Conservation (phyloP, 2,329 filamentous ascomycete species). For the Fusarium xyrophilum region DNA sequence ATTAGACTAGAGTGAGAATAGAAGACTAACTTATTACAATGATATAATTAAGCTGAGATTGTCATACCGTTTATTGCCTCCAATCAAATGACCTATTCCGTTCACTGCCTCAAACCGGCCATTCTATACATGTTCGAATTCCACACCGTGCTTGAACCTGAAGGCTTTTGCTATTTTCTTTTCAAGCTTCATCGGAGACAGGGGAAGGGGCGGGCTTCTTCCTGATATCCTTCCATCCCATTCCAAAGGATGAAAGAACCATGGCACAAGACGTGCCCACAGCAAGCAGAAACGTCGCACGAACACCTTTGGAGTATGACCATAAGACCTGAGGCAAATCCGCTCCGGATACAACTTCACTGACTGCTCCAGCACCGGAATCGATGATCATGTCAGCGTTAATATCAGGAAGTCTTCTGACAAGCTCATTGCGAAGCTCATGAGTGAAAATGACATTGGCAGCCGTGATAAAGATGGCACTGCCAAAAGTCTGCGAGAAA, state of each 20-base stretch:
- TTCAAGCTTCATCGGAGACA: slow-evolving; percentile 27
- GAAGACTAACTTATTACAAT: background rate
- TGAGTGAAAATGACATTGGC: slow-evolving; percentile 43
- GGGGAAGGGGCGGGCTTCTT: slow-evolving; percentile 40
- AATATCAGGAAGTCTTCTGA: slow-evolving; percentile 41
- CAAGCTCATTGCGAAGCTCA: slow-evolving; percentile 45
- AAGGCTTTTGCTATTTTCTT: too few species aligned
- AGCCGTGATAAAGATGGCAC: slow-evolving; percentile 55
- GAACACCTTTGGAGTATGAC: slow-evolving; percentile 50
- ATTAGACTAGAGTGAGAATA: background rate
- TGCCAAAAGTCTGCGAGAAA: slow-evolving; percentile 46
- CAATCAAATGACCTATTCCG: background rate
- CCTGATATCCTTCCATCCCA: slow-evolving; percentile 56
- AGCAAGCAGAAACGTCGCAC: slow-evolving; percentile 42
- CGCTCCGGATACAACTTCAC: slow-evolving; percentile 40
- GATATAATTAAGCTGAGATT: background rate
- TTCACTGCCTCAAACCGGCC: too few species aligned
- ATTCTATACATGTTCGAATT: background rate
- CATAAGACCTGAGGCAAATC: slow-evolving; percentile 48
- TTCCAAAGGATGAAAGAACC: slow-evolving; percentile 50
- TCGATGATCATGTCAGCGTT: slow-evolving; percentile 46
- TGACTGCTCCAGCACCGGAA: slow-evolving; percentile 53
- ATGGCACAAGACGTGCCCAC: slow-evolving; percentile 42
- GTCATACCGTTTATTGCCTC: background rate
- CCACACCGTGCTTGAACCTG: background rate